phyloP scores from a whole-genome alignment of 345 rosid genomes.

The Draba incana region DNA sequence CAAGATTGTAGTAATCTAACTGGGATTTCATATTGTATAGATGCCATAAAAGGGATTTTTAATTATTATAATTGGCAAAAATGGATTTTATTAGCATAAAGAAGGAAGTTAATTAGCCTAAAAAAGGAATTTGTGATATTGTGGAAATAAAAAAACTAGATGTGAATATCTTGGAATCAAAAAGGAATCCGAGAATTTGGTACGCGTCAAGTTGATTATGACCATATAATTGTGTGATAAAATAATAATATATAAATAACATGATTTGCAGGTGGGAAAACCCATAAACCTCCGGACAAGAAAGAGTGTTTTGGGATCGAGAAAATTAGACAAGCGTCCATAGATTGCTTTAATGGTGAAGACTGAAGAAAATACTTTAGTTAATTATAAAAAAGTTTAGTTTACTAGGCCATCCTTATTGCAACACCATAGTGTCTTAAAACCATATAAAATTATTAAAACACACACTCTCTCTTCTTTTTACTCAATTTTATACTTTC shows the following conservation, averaged over 20 bases:
- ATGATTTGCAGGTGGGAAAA: slow-evolving; percentile 20
- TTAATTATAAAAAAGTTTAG: background rate
- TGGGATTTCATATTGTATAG: background rate
- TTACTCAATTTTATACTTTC: no score
- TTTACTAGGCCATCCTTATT: no score
- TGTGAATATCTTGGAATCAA: background rate
- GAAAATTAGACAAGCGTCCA: slow-evolving; percentile 24
- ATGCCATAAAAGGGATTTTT: no score
- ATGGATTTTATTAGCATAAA: no score
- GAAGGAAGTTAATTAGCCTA: no score
- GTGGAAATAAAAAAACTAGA: slow-evolving; percentile 7
- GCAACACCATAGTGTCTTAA: no score
- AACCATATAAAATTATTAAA: no score
- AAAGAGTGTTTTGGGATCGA: slow-evolving; percentile 21
- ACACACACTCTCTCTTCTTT: no score
- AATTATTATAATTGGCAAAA: no score
- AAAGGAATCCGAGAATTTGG: slow-evolving; percentile 7
- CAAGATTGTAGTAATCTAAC: slow-evolving; percentile 1
- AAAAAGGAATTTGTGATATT: background rate
- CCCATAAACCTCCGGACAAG: slow-evolving; percentile 5
- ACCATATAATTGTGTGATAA: background rate
- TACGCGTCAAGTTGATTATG: slow-evolving; percentile 16
- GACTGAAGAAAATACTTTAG: background rate
- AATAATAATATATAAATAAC: background rate
- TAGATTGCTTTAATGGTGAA: background rate